Evolutionary conservation across 2,329 filamentous ascomycete genomes (phyloP).

Genomic region (Nemania serpens): DNA sequence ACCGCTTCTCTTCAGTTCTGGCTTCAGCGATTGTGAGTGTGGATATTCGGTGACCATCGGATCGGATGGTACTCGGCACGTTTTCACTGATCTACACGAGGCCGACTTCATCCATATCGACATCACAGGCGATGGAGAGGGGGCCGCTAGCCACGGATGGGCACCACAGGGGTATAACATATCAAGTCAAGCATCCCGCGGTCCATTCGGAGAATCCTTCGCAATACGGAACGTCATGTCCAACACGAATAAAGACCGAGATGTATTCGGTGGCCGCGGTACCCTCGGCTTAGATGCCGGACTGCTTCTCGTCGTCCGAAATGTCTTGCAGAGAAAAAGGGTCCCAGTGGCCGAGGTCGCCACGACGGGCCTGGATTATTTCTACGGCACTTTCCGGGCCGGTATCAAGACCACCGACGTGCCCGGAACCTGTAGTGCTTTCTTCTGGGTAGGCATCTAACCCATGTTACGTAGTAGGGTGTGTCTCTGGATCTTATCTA

Average conservation of each 20-base stretch:
- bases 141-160: slow-evolving; percentile 53
- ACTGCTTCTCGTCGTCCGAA: slow-evolving; percentile 61
- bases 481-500: background rate
- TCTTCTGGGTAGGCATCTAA: slow-evolving; percentile 69
- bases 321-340: slow-evolving; percentile 51
- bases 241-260: slow-evolving; percentile 51
- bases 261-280: slow-evolving; percentile 51
- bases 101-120: slow-evolving; percentile 69
- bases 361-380: slow-evolving; percentile 62
- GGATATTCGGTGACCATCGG: slow-evolving; percentile 65
- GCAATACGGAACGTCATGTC: slow-evolving; percentile 59
- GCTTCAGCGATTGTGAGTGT: slow-evolving; percentile 66
- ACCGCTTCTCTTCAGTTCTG: slow-evolving; percentile 28
- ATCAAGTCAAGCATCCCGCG: slow-evolving; percentile 59
- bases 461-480: background rate
- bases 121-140: slow-evolving; percentile 52
- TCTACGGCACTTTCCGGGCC: slow-evolving; percentile 72
- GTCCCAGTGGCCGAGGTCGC: slow-evolving; percentile 69
- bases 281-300: slow-evolving; percentile 53
- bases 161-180: slow-evolving; percentile 69
- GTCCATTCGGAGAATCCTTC: slow-evolving; percentile 69
- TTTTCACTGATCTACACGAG: slow-evolving; percentile 73
- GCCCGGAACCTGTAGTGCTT: slow-evolving; percentile 74
- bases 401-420: slow-evolving; percentile 66
- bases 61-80: slow-evolving; percentile 43